Evolutionary conservation across 768 basidiomycete genomes (phyloP), one percentile per base, ranked within the genome.

Genomic region (Kondoa subrosea): DNA sequence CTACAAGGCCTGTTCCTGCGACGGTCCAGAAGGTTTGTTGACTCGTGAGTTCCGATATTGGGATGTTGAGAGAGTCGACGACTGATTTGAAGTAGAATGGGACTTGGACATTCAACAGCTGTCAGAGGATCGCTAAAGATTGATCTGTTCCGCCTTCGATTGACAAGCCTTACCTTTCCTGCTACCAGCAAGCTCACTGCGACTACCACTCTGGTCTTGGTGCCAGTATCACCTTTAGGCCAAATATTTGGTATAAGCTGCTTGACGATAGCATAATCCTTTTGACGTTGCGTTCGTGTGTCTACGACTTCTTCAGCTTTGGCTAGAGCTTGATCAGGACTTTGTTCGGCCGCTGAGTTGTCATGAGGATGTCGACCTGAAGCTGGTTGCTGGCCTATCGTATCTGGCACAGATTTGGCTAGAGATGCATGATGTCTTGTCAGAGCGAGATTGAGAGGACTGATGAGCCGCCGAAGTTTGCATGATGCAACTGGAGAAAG

Each of bases 101-200:
- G n/a, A 99, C 92, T 81, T 97, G 93, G 0, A 99, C 95, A 76
- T 96, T 99, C 67, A 96, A 78, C 57, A 95, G 78, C 91, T 91
- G 66, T 12, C n/a, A n/a, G 15, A 57, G 30, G 16, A n/a, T 15
- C 57, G 25, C 17, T 27, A 59, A 56, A 16, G 57, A 16, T n/a
- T 31, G n/a, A 16, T 21, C 57, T 57, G 60, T 21, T 2, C 16
- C 63, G 57, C 61, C 57, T 26, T 40, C 34, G 25, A 27, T 57
- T 34, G 15, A n/a, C 50, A n/a, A 17, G 29, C 74, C 81, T 66
- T 65, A 91, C 89, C 83, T 99, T 99, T 64, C 89, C 91, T 17
- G 82, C 79, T 58, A 96, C 81, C 57, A 96, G 80, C 70, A 97
- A 77, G 0, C 79, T 82, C 64, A 99, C 82, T 0, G 93, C 95